Evolutionary conservation across 495 filamentous ascomycete genomes (phyloP).

Genomic region (Penicillium waksmanii): DNA sequence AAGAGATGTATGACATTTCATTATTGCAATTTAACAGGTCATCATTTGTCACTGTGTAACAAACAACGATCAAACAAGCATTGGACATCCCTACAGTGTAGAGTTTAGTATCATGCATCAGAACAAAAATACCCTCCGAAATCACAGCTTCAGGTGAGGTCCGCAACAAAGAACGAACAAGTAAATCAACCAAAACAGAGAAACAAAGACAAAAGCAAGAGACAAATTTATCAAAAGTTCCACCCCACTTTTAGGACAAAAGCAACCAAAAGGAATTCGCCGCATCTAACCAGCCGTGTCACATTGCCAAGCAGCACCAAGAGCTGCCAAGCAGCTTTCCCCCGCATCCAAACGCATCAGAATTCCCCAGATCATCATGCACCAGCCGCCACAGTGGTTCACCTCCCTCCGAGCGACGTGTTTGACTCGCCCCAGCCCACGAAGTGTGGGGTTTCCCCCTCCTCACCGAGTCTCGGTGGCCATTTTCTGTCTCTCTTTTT

Average conservation of each 20-base stretch:
- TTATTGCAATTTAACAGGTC: background rate
- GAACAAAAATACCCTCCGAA: background rate
- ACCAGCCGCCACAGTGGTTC: slow-evolving; percentile 3
- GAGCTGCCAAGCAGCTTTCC: slow-evolving; percentile 5
- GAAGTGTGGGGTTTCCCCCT: slow-evolving; percentile 2
- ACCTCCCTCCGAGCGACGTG: background rate
- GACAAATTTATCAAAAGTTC: background rate
- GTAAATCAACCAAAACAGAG: background rate
- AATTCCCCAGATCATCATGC: slow-evolving; percentile 2
- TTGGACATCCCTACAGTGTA: background rate
- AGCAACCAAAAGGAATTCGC: background rate
- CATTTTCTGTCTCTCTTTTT: background rate
- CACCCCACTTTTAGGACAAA: background rate
- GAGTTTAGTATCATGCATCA: background rate
- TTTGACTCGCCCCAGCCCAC: slow-evolving; percentile 2
- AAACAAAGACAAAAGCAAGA: background rate
- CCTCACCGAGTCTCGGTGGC: background rate
- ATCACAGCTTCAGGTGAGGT: background rate
- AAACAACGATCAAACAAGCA: background rate
- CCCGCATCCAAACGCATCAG: slow-evolving; percentile 1
- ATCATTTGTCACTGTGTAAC: background rate
- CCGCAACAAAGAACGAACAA: background rate
- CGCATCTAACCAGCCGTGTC: background rate
- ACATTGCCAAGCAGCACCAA: slow-evolving; percentile 3
- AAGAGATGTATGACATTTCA: background rate